These are phyloP conservation scores for Coemansia sp. DNA, from an alignment of 192 early-diverging fungal genomes.

Conservation along the genomic window DNA sequence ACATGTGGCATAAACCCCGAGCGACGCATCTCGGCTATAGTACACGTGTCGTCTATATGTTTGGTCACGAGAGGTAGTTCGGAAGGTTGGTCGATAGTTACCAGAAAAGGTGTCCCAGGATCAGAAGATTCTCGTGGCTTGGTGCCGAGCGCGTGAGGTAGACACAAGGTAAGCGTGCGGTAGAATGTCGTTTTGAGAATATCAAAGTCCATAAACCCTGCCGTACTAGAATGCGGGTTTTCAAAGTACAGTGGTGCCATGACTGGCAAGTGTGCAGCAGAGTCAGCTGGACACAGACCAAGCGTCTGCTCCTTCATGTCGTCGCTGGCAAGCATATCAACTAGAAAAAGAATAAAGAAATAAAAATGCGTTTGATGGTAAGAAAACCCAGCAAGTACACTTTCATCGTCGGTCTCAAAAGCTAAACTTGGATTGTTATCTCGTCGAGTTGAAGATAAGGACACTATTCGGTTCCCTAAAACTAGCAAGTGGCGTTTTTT, in stretches of 20 bases:
- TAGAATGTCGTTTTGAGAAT: constrained; percentile 15
- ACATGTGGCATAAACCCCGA: constrained; percentile 7
- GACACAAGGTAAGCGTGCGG: constrained; percentile 10
- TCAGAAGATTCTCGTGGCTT: background rate
- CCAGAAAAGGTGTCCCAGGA: background rate
- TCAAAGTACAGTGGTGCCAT: constrained; percentile 6
- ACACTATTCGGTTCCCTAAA: background rate
- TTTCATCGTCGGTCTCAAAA: background rate
- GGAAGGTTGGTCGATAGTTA: background rate
- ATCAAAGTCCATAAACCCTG: constrained; percentile 27
- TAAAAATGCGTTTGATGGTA: background rate
- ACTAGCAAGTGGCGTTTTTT: background rate
- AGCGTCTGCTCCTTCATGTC: background rate
- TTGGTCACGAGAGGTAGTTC: constrained; percentile 2
- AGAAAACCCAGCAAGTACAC: background rate
- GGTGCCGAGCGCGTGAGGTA: constrained; percentile 18
- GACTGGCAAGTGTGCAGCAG: background rate
- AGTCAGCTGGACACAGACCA: background rate
- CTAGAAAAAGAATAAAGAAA: background rate
- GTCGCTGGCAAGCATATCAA: background rate
- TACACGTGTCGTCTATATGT: constrained; percentile 8
- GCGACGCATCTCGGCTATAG: constrained; percentile 15
- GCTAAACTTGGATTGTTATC: background rate
- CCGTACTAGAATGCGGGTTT: background rate
- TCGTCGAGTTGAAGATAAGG: background rate